A percentile compares a stretch with the other conserved stretches of the same genome.
These are phyloP conservation scores for Erodium texanum DNA, from an alignment of 441 rosid species.

Conservation along the genomic window DNA sequence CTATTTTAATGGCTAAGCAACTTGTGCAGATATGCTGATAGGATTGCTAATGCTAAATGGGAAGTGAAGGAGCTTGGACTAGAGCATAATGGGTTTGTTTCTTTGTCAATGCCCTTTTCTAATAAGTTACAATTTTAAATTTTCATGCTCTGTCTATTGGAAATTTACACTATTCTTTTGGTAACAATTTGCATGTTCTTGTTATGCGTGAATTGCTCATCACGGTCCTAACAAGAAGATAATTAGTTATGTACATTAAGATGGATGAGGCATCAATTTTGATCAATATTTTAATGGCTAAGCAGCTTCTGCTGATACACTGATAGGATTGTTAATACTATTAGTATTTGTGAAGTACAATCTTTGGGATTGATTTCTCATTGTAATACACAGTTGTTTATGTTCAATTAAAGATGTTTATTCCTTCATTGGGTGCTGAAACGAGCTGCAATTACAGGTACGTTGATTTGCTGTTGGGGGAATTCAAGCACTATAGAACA, in stretches of 20 bases:
- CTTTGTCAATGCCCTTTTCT: slow-evolving; percentile 16
- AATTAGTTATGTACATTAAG: not conserved
- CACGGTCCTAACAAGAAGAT: not conserved
- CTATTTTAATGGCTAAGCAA: slow-evolving; percentile 14
- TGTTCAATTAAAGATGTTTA: not conserved
- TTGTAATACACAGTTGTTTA: slow-evolving; percentile 1
- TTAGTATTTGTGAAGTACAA: not conserved
- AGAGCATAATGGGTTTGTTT: slow-evolving; percentile 94
- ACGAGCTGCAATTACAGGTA: slow-evolving; percentile 42
- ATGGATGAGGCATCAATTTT: not conserved
- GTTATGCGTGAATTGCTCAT: not conserved
- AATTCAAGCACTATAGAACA: slow-evolving; percentile 87
- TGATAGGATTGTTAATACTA: too few species aligned
- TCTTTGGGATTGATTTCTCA: not conserved
- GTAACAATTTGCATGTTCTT: not conserved
- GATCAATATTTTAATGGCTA: too few species aligned
- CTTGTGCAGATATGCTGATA: slow-evolving; percentile 72
- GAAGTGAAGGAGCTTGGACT: slow-evolving; percentile 94
- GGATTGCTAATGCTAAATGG: slow-evolving; percentile 91
- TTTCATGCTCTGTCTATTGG: not conserved
- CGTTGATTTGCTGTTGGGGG: slow-evolving; percentile 92
- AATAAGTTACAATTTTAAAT: not conserved
- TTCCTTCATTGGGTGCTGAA: slow-evolving; percentile 10
- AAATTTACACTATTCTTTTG: slow-evolving; percentile 1
- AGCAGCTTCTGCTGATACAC: too few species aligned